These are phyloP conservation scores for Ustilago lituana DNA, from an alignment of 1,284 basidiomycete species.

Conservation along the genomic window DNA sequence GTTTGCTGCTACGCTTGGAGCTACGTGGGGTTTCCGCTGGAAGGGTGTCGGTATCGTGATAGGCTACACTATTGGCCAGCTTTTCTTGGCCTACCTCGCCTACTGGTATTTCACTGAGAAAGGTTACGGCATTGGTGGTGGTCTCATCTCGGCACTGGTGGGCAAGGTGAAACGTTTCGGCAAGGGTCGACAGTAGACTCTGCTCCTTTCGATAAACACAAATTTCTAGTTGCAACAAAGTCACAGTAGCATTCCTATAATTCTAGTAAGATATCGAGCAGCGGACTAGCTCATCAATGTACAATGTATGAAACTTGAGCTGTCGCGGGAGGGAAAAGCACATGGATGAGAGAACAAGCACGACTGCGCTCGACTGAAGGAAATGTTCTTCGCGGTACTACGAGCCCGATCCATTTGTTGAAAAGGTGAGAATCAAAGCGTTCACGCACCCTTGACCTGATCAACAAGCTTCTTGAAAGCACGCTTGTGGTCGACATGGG, in stretches of 20 bases:
- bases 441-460: neutral
- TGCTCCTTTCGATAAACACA: neutral
- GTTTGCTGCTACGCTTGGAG: slow-evolving; percentile 39
- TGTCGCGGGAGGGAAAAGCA: too few species aligned
- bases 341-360: too few species aligned
- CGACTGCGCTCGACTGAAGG: too few species aligned
- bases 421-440: too few species aligned
- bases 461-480: slow-evolving; percentile 14
- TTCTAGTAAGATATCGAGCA: too few species aligned
- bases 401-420: neutral
- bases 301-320: too few species aligned
- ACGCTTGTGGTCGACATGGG: slow-evolving; percentile 14
- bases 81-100: slow-evolving; percentile 31
- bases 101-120: slow-evolving; percentile 56
- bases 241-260: too few species aligned
- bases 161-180: slow-evolving; percentile 19
- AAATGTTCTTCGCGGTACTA: too few species aligned
- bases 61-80: slow-evolving; percentile 44
- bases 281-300: too few species aligned
- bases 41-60: slow-evolving; percentile 49
- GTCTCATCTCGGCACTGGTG: slow-evolving; percentile 12
- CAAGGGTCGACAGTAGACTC: slow-evolving; percentile 24
- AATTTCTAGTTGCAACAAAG: too few species aligned
- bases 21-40: slow-evolving; percentile 55
- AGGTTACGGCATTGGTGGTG: slow-evolving; percentile 40